These are phyloP conservation scores for Diacronema lutheri DNA, from an alignment of 78 protist species.

Conservation along the genomic window DNA sequence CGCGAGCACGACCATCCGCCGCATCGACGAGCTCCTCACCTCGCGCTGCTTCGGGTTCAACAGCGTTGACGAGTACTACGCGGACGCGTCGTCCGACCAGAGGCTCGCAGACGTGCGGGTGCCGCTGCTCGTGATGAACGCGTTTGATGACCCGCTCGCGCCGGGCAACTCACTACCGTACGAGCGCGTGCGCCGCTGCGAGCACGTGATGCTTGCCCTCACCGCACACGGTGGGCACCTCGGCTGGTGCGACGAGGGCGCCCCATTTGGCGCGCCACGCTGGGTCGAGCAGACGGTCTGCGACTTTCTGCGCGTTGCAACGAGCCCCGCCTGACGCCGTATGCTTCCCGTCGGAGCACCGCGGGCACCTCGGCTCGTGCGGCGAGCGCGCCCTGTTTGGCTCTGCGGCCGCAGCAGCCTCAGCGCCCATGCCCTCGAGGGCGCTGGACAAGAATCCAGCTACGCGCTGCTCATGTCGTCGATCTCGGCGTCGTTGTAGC, in stretches of 20 bases:
- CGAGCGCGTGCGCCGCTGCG: background rate
- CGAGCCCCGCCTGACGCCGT: no score
- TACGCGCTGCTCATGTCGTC: no score
- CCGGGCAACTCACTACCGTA: background rate
- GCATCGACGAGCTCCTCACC: background rate
- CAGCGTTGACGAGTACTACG: slow-evolving; percentile 1
- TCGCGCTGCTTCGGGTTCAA: background rate
- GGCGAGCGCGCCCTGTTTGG: no score
- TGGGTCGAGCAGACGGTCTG: no score
- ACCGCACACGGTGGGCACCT: slow-evolving; percentile 8
- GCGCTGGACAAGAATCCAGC: no score
- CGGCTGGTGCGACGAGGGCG: background rate
- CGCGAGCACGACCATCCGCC: background rate
- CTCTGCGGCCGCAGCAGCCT: no score
- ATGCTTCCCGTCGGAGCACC: no score
- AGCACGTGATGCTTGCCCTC: background rate
- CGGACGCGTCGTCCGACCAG: background rate
- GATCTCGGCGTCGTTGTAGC: no score
- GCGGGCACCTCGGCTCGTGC: no score
- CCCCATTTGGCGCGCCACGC: no score
- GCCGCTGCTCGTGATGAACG: background rate
- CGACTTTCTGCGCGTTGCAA: no score
- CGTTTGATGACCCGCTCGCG: slow-evolving; percentile 11
- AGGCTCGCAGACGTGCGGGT: background rate
- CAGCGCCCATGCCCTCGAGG: no score